These are phyloP conservation scores for Musa acuminata DNA, from an alignment of 176 grass and related monocot genomes.

Conservation along the genomic window DNA sequence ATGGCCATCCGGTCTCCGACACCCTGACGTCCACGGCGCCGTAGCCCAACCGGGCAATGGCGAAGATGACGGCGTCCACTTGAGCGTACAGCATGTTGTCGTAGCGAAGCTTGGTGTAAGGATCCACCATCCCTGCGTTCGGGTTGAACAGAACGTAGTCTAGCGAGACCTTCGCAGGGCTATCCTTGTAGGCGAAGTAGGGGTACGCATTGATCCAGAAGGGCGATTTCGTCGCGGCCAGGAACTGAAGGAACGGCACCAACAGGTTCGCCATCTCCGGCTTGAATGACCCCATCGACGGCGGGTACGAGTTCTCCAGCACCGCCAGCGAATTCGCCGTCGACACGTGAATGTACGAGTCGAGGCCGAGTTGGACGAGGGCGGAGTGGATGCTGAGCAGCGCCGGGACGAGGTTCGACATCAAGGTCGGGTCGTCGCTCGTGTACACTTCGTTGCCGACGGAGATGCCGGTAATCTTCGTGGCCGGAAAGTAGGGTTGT, in stretches of 20 bases:
- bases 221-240: conserved; percentile 47
- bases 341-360: conserved; percentile 56
- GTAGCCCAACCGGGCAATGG: conserved; percentile 58
- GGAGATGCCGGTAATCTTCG: conserved; percentile 68
- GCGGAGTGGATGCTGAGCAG: conserved; percentile 67
- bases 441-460: conserved; percentile 89
- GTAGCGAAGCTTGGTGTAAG: conserved; percentile 67
- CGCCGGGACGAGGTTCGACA: conserved; percentile 68
- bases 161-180: conserved; percentile 29
- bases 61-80: conserved; percentile 78
- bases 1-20: conserved; percentile 96
- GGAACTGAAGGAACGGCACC: conserved; percentile 52
- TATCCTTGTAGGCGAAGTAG: conserved; percentile 86
- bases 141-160: conserved; percentile 72
- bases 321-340: conserved; percentile 75
- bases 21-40: conserved; percentile 49
- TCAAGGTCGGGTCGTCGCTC: conserved; percentile 51
- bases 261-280: conserved; percentile 40
- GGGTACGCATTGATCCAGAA: conserved; percentile 96
- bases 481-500: conserved; percentile 64
- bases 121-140: conserved; percentile 54
- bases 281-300: conserved; percentile 67
- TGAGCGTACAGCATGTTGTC: conserved; percentile 96
- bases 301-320: conserved; percentile 74
- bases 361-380: conserved; percentile 61